Evolutionary conservation across 2,329 filamentous ascomycete species (phyloP), one percentile per base, ranked within the genome.

Genomic region (Dactylellina parvicollis): DNA sequence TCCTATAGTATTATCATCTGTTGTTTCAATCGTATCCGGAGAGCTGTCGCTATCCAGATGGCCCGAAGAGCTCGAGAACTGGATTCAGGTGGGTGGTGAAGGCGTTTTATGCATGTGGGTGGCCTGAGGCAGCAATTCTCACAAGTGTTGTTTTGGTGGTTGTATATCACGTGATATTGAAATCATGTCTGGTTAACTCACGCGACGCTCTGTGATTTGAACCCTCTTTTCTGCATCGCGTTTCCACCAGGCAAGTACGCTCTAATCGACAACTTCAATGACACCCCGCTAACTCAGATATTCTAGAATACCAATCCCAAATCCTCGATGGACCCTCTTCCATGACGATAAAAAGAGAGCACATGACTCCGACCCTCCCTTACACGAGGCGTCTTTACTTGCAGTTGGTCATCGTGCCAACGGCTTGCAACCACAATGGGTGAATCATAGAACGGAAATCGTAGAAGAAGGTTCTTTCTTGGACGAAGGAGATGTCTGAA

Each of bases 401-500:
- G 62, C 46, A 5, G 44, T 22, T 42, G 12, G 36, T 42, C 49
- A 34, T 32, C 7, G 20, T 38, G 20, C 20, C 24, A 20, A 30
- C 49, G 26, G 59, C 54, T 59, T 44, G 36, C 42, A 65, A 72
- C 67, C 67, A 65, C 40, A 22, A 72, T 72, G 67, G 67, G 67
- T 72, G 67, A 72, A 72, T 40, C 44, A 65, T 65, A 72, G 67
- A 72, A 72, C 67, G 67, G 67, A 72, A 65, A 72, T 72, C 67
- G 67, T 72, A 72, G 67, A 65, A 55, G 40, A n/a, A 44, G n/a
- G 42, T 42, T 34, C 2, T 30, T 24, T 62, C 49, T 57, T 30
- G 66, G 52, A 42, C 28, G 47, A 32, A 52, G 56, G 42, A 59
- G 24, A 30, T 56, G 40, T 50, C 49, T 44, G 38, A 49, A 38